A percentile compares a stretch with the other conserved stretches of the same genome.
Conservation (phyloP, 345 rosid genomes). For the Rhizophora mangle region DNA sequence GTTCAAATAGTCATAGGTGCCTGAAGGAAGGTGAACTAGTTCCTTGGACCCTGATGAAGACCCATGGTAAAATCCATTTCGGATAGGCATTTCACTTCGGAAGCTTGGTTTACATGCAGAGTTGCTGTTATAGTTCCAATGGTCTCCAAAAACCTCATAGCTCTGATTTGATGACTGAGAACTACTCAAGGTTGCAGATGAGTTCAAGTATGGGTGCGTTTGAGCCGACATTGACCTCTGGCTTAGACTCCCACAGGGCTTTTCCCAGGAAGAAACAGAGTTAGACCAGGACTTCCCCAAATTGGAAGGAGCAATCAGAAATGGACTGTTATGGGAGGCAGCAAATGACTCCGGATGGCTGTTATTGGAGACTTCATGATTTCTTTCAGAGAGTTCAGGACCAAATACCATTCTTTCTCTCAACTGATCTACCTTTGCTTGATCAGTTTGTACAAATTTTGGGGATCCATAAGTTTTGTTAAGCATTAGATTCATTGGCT, state of each 20-base stretch:
- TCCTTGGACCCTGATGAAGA: slow-evolving; percentile 57
- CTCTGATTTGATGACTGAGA: slow-evolving; percentile 44
- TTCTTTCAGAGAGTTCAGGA: slow-evolving; percentile 43
- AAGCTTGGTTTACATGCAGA: slow-evolving; percentile 43
- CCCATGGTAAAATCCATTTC: slow-evolving; percentile 49
- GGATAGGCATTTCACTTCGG: slow-evolving; percentile 42
- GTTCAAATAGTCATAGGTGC: slow-evolving; percentile 32
- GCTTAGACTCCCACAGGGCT: slow-evolving; percentile 44
- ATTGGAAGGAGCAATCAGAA: slow-evolving; percentile 42
- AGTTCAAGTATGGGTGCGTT: slow-evolving; percentile 43
- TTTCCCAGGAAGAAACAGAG: slow-evolving; percentile 56
- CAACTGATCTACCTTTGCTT: slow-evolving; percentile 40
- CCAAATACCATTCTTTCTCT: slow-evolving; percentile 43
- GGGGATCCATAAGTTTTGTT: slow-evolving; percentile 46
- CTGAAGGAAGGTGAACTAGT: slow-evolving; percentile 20
- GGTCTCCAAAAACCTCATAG: slow-evolving; percentile 52
- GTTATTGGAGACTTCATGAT: slow-evolving; percentile 34
- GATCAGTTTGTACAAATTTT: slow-evolving; percentile 39
- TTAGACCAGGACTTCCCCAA: slow-evolving; percentile 49
- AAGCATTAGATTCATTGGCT: slow-evolving; percentile 38
- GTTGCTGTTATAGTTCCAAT: slow-evolving; percentile 42
- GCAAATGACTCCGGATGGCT: slow-evolving; percentile 46
- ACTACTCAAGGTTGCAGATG: slow-evolving; percentile 42
- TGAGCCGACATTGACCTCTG: slow-evolving; percentile 56
- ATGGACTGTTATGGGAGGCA: slow-evolving; percentile 43